A percentile compares a stretch with the other conserved stretches of the same genome.
Conservation (phyloP, 257 asterid species). For the Capsicum baccatum region DNA sequence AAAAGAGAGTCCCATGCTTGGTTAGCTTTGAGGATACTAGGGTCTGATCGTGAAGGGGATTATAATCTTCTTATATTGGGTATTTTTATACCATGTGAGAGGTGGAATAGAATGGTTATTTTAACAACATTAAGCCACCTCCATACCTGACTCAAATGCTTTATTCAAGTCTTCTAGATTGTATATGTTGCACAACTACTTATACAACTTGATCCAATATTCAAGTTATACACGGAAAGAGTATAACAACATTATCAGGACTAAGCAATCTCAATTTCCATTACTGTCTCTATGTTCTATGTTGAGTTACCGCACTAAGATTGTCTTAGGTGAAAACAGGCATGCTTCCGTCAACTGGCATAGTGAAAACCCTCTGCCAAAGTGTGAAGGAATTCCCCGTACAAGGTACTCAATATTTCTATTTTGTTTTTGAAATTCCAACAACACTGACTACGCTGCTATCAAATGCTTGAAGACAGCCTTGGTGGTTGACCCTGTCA, state of each 20-base stretch:
- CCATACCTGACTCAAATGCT: background rate
- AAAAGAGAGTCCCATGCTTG: conserved; percentile 4
- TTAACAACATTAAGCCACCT: background rate
- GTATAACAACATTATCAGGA: background rate
- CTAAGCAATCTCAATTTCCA: conserved; percentile 17
- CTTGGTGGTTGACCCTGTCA: conserved; percentile 97
- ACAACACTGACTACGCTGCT: conserved; percentile 10
- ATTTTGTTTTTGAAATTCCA: background rate
- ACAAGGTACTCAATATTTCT: conserved; percentile 52
- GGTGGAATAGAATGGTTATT: background rate
- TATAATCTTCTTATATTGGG: background rate
- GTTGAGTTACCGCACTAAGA: conserved; percentile 37
- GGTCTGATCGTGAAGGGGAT: background rate
- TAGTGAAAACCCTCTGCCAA: conserved; percentile 68
- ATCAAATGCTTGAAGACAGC: conserved; percentile 65
- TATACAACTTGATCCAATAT: background rate
- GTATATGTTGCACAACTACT: background rate
- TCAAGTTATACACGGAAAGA: background rate
- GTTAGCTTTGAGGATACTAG: background rate
- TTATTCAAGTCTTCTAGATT: background rate
- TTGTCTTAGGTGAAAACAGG: conserved; percentile 91
- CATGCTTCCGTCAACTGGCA: conserved; percentile 88
- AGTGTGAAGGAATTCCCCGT: conserved; percentile 74
- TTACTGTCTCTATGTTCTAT: background rate
- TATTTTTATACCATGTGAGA: background rate